phyloP scores from a whole-genome alignment of 1,284 basidiomycete species.

The Gymnopus androsaceus region DNA sequence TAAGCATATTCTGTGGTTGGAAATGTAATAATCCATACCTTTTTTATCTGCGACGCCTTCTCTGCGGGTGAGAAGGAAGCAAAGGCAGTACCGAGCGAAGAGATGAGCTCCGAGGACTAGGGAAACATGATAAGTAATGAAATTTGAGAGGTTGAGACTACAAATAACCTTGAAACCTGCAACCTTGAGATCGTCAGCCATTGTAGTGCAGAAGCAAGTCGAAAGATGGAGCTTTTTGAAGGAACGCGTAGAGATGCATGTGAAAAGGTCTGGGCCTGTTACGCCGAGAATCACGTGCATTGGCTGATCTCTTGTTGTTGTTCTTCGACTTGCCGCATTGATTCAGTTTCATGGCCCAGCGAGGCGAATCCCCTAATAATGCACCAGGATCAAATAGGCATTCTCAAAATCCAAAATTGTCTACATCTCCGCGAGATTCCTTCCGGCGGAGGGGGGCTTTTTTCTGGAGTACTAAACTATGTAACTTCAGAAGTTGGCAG shows the following conservation, averaged over 20 bases:
- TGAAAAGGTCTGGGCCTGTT: background rate
- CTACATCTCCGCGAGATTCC: background rate
- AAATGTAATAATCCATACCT: slow-evolving; percentile 48
- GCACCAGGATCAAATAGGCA: background rate
- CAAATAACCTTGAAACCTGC: slow-evolving; percentile 57
- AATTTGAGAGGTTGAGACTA: background rate
- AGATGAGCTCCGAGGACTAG: slow-evolving; percentile 74
- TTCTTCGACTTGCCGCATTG: background rate
- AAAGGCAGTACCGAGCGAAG: slow-evolving; percentile 65
- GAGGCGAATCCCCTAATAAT: background rate
- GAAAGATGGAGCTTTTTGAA: background rate
- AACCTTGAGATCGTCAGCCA: slow-evolving; percentile 56
- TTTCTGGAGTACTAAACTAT: slow-evolving; percentile 67
- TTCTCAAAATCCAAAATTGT: background rate
- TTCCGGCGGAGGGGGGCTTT: slow-evolving; percentile 38
- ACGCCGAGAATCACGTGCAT: background rate
- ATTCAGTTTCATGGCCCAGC: background rate
- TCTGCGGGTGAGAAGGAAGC: slow-evolving; percentile 68
- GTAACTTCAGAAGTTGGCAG: slow-evolving; percentile 71
- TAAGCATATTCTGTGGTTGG: slow-evolving; percentile 6
- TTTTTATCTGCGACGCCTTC: slow-evolving; percentile 83
- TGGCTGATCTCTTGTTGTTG: too few relatives aligned
- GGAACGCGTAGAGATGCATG: background rate
- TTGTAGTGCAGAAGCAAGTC: slow-evolving; percentile 26
- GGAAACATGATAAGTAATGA: slow-evolving; percentile 5